phyloP scores from a whole-genome alignment of 1,284 basidiomycete species.

The Fomitiporia mediterranea region DNA sequence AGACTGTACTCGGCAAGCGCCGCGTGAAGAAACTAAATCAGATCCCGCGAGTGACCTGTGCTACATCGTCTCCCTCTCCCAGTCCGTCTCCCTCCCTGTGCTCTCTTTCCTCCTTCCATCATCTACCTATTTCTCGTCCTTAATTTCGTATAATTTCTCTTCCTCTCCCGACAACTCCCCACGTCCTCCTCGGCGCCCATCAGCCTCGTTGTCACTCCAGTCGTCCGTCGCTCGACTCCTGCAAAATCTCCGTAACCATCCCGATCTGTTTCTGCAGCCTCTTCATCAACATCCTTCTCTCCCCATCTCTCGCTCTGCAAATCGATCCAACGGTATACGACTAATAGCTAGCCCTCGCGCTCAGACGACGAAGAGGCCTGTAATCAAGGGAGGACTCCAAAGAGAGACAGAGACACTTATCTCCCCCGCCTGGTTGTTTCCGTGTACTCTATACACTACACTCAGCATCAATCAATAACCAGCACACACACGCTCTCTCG shows the following conservation, averaged over 20 bases:
- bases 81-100: not conserved
- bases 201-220: not conserved
- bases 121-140: not conserved
- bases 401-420: not conserved
- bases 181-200: not conserved
- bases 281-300: not conserved
- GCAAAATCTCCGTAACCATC: conserved; percentile 4
- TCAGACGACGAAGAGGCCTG: not conserved
- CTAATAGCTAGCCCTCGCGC: too few species aligned
- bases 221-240: not conserved
- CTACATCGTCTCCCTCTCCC: not conserved
- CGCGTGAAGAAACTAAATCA: not conserved
- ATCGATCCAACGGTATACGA: not conserved
- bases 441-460: conserved; percentile 3
- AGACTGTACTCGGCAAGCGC: not conserved
- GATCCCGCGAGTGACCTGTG: conserved; percentile 2
- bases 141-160: conserved; percentile 4
- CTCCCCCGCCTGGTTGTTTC: not conserved
- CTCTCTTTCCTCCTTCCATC: not conserved
- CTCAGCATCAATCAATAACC: not conserved
- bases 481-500: not conserved
- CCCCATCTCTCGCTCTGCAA: not conserved
- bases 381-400: not conserved
- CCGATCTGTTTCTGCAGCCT: not conserved
- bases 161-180: not conserved